A percentile compares a stretch with the other conserved stretches of the same genome.
phyloP scores from a whole-genome alignment of 345 rosid species.

The Rubroshorea leprosula region DNA sequence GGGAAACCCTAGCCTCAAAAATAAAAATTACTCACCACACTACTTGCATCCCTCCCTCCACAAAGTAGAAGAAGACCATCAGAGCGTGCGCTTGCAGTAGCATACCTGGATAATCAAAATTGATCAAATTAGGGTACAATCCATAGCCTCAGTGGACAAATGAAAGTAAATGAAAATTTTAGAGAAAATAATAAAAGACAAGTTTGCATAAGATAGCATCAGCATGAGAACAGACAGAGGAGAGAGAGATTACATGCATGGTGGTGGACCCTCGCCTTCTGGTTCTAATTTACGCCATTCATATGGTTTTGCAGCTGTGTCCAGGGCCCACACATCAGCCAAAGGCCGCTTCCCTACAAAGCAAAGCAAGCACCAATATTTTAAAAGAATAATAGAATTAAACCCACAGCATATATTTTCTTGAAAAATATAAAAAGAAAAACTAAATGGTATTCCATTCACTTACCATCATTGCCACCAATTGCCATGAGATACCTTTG shows the following conservation, averaged over 20 bases:
- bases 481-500: slow-evolving; percentile 99
- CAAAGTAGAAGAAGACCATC: slow-evolving; percentile 99
- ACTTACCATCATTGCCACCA: slow-evolving; percentile 97
- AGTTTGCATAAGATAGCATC: not conserved
- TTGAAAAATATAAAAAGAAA: not conserved
- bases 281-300: slow-evolving; percentile 99
- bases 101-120: slow-evolving; percentile 60
- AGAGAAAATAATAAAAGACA: not conserved
- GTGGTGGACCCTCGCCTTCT: slow-evolving; percentile 99
- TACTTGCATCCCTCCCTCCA: slow-evolving; percentile 95
- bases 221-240: not conserved
- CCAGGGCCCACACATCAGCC: slow-evolving; percentile 99
- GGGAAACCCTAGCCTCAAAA: slow-evolving; percentile 4
- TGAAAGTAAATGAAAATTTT: not conserved
- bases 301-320: slow-evolving; percentile 99
- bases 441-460: not conserved
- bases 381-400: slow-evolving; percentile 7
- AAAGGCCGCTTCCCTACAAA: slow-evolving; percentile 86
- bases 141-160: not conserved
- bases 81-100: slow-evolving; percentile 99
- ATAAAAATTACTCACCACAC: slow-evolving; percentile 60
- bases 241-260: slow-evolving; percentile 76
- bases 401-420: not conserved
- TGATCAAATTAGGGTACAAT: slow-evolving; percentile 9
- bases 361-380: slow-evolving; percentile 16